Percentiles rank a stretch among this genome's conserved stretches.
phyloP scores from a whole-genome alignment of 257 asterid genomes.

The Scutellaria baicalensis region DNA sequence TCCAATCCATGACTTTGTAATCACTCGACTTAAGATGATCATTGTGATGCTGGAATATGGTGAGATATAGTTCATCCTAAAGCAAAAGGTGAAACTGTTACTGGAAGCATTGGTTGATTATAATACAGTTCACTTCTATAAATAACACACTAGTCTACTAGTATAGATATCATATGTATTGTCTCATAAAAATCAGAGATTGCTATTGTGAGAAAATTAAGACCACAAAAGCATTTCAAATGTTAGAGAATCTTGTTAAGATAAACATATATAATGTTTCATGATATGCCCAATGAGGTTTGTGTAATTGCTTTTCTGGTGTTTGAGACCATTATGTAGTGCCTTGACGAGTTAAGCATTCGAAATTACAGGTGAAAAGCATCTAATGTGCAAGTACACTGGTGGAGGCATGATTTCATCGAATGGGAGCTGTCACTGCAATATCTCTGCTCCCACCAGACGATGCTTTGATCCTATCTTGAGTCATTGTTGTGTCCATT shows the following conservation, averaged over 20 bases:
- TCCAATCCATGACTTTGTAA: neutral
- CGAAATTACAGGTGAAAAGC: constrained; percentile 17
- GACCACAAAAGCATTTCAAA: neutral
- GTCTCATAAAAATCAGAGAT: neutral
- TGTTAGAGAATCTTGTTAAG: neutral
- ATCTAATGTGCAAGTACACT: constrained; percentile 1
- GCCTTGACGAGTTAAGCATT: neutral
- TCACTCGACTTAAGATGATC: neutral
- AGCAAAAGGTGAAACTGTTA: too few species aligned
- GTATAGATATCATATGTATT: neutral
- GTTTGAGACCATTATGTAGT: neutral
- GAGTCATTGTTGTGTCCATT: constrained; percentile 18
- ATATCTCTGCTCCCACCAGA: constrained; percentile 18
- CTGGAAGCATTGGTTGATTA: neutral
- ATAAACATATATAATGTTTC: neutral
- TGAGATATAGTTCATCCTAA: neutral
- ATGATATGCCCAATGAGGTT: neutral
- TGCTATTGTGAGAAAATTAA: neutral
- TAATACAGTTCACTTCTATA: neutral
- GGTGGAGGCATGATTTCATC: constrained; percentile 19
- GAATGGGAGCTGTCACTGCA: constrained; percentile 14
- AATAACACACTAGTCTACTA: neutral
- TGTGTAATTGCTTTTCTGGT: neutral
- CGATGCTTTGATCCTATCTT: constrained; percentile 13
- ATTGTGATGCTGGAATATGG: neutral